Conservation (phyloP, 1,284 basidiomycete genomes). For the Pseudozyma flocculosa region DNA sequence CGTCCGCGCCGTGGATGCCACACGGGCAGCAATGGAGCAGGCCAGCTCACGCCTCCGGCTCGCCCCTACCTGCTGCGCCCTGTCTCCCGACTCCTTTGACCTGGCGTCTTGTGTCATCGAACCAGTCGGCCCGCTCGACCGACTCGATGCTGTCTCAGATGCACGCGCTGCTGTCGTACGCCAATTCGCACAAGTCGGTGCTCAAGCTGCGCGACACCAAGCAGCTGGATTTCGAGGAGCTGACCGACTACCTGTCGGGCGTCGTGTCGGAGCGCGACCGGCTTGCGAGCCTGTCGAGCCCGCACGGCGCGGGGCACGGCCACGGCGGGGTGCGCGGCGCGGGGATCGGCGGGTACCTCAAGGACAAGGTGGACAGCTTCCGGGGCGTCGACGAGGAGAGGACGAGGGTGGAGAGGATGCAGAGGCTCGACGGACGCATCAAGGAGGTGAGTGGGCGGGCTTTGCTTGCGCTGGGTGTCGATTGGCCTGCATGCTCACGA, state of each 20-base stretch:
- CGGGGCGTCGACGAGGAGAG: conserved; percentile 91
- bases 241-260: conserved; percentile 89
- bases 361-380: conserved; percentile 86
- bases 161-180: conserved; percentile 84
- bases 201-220: conserved; percentile 95
- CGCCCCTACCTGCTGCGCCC: no score
- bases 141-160: conserved; percentile 79
- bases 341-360: conserved; percentile 75
- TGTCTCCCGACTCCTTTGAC: no score
- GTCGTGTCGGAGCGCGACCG: conserved; percentile 89
- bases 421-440: conserved; percentile 86
- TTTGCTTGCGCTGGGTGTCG: no score
- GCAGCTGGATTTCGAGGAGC: conserved; percentile 96
- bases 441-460: conserved; percentile 69
- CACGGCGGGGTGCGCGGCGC: conserved; percentile 66
- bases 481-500: no score
- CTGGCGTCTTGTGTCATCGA: no score
- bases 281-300: conserved; percentile 60
- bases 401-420: conserved; percentile 86
- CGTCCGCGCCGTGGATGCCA: no score
- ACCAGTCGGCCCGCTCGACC: conserved; percentile 42
- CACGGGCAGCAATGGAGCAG: no score
- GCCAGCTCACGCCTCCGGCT: no score
- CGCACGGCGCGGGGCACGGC: conserved; percentile 45
- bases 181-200: conserved; percentile 82